phyloP scores from a whole-genome alignment of 441 rosid species.

The Syzygium syzygioides region DNA sequence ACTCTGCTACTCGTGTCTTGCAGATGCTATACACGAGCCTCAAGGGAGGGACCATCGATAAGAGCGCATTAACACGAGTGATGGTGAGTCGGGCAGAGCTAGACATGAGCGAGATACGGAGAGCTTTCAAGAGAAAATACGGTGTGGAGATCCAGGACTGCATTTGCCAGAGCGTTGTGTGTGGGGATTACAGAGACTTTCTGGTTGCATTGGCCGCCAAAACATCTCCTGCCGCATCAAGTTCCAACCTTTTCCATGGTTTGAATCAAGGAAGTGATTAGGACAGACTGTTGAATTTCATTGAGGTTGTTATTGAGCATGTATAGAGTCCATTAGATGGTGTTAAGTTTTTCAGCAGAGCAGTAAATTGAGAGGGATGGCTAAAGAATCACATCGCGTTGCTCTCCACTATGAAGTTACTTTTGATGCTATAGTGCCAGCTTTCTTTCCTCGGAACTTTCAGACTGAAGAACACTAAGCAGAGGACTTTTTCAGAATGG shows the following conservation, averaged over 20 bases:
- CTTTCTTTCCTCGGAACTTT: not conserved
- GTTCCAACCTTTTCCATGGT: not conserved
- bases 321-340: not conserved
- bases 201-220: constrained; percentile 36
- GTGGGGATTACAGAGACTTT: constrained; percentile 48
- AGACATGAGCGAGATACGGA: constrained; percentile 42
- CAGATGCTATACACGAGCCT: constrained; percentile 31
- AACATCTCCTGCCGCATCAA: not conserved
- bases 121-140: constrained; percentile 30
- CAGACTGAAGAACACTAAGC: not conserved
- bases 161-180: constrained; percentile 26
- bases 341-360: not conserved
- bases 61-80: constrained; percentile 28
- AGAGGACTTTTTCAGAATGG: not conserved
- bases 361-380: not conserved
- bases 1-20: not conserved
- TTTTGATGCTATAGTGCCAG: not conserved
- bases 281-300: not conserved
- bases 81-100: constrained; percentile 45
- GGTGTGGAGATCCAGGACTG: constrained; percentile 35
- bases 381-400: not conserved
- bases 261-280: not conserved
- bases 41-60: constrained; percentile 23
- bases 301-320: not conserved
- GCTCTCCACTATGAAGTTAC: not conserved